Evolutionary conservation across 352 stramenopile genomes (phyloP).

Genomic region (Pythium pyrilobum): DNA sequence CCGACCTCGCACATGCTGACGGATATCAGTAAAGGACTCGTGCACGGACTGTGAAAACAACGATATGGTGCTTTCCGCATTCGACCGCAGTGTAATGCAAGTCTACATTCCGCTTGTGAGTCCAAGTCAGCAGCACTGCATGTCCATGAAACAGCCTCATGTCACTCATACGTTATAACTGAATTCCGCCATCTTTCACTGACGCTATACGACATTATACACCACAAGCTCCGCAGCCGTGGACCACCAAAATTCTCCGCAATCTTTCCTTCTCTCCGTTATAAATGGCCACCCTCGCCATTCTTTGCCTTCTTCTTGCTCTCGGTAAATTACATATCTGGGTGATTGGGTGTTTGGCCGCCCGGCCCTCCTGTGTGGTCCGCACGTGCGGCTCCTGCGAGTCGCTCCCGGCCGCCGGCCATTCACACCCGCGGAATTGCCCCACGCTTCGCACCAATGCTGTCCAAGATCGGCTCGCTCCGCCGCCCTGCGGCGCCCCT

Average conservation of each 20-base stretch:
- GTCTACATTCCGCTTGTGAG: too few species aligned
- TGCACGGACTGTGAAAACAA: neutral
- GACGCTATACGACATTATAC: too few species aligned
- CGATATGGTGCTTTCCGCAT: too few species aligned
- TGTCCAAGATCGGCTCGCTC: slow-evolving; percentile 57
- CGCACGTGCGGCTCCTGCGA: slow-evolving; percentile 3
- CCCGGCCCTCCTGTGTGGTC: slow-evolving; percentile 4
- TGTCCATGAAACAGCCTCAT: slow-evolving; percentile 19
- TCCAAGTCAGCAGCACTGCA: neutral
- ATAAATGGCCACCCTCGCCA: neutral
- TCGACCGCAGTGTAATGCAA: neutral
- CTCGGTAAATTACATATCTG: slow-evolving; percentile 6
- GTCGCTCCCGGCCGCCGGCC: neutral
- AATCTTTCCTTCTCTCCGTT: neutral
- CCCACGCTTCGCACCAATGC: slow-evolving; percentile 19
- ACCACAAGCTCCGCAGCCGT: neutral
- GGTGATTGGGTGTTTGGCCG: slow-evolving; percentile 16
- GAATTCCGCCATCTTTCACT: neutral
- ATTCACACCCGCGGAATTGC: slow-evolving; percentile 22
- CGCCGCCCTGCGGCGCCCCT: slow-evolving; percentile 33
- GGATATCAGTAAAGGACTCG: too few species aligned
- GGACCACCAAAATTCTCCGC: slow-evolving; percentile 21
- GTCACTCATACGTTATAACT: neutral
- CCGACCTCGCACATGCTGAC: too few species aligned
- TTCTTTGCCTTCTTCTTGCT: neutral